Evolutionary conservation across 2,329 filamentous ascomycete genomes (phyloP).

Genomic region (Colletotrichum navitas): DNA sequence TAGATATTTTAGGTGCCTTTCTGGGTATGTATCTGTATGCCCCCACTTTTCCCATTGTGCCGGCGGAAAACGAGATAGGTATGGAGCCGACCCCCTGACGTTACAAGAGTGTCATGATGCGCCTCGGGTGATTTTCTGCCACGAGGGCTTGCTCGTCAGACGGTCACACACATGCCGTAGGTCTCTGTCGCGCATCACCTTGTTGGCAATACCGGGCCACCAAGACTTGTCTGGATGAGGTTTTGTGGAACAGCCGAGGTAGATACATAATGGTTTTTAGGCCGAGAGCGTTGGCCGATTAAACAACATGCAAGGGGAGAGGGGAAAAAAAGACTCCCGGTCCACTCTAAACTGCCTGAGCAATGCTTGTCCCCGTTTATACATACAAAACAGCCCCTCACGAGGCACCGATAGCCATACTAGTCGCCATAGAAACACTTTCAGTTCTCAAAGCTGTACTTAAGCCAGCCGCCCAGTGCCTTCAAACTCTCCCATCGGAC

Average conservation of each 20-base stretch:
- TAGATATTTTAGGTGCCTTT: conserved; percentile 18
- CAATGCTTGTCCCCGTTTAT: conserved; percentile 39
- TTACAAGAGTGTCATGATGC: conserved; percentile 37
- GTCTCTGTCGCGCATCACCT: conserved; percentile 12
- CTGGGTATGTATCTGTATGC: not conserved
- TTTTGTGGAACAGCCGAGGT: not conserved
- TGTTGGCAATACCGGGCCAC: not conserved
- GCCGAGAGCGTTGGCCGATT: conserved; percentile 17
- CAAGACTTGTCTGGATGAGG: conserved; percentile 14
- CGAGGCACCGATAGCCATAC: conserved; percentile 3
- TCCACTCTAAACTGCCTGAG: conserved; percentile 40
- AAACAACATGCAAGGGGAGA: conserved; percentile 6
- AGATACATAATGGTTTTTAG: conserved; percentile 21
- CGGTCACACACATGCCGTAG: conserved; percentile 7
- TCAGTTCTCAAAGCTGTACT: conserved; percentile 69
- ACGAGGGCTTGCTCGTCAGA: conserved; percentile 34
- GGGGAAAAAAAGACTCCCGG: conserved; percentile 15
- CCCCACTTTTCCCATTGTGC: conserved; percentile 36
- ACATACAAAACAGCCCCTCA: conserved; percentile 29
- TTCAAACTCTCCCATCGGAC: conserved; percentile 94
- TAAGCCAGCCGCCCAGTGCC: conserved; percentile 77
- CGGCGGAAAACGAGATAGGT: conserved; percentile 11
- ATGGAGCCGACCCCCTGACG: conserved; percentile 30
- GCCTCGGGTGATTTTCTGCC: conserved; percentile 39
- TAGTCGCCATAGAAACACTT: conserved; percentile 3